Base-by-base conservation (phyloP, 306 rosid genomes). In the Trifolium dubium region DNA sequence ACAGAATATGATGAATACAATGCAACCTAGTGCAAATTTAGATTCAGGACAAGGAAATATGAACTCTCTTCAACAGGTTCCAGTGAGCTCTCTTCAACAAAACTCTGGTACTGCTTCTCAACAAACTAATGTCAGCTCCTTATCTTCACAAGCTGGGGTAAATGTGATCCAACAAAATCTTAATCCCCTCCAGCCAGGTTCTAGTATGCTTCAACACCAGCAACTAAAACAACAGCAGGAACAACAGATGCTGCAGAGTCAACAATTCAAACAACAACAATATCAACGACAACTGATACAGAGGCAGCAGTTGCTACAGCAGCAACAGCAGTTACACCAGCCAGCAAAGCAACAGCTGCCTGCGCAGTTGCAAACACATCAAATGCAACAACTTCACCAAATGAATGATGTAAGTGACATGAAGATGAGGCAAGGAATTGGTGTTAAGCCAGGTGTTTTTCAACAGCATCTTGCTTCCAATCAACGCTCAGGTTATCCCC, bases 401-500 rank as follows among this genome's bases (percentile, higher is more conserved):
- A 73, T 88, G 65, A 88, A 83, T 81, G 97, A 94, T 79, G 90
- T 74, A 12, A 89, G 71, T 79, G 98, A 92, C 47, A 18, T 88
- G 83, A 90, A 93, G 81, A 72, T 85, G 83, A 89, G 98, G 75
- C 99, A 63, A 31, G 92, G 85, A 64, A 73, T 84, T 70, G 84
- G 73, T 78, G 85, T 73, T 50, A 92, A 90, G 88, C 75, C 85
- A 35, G 99, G 92, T 68, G 84, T 80, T 73, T 90, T 86, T 85
- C 99, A 80, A 79, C 97, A 86, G 77, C 95, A 88, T 72, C 81
- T 84, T 66, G 43, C 91, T 28, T 78, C 84, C 34, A 80, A 87
- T 66, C 98, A 89, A 80, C 98, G 98, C 43, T 41, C 91, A 29
- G 68, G 86, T 34, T 94, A 85, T 88, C 71, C 98, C 7, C 97